Percentiles rank a stretch among this genome's conserved stretches.
Conservation (phyloP, 164 flowering plant genomes). For the Taxillus chinensis region DNA sequence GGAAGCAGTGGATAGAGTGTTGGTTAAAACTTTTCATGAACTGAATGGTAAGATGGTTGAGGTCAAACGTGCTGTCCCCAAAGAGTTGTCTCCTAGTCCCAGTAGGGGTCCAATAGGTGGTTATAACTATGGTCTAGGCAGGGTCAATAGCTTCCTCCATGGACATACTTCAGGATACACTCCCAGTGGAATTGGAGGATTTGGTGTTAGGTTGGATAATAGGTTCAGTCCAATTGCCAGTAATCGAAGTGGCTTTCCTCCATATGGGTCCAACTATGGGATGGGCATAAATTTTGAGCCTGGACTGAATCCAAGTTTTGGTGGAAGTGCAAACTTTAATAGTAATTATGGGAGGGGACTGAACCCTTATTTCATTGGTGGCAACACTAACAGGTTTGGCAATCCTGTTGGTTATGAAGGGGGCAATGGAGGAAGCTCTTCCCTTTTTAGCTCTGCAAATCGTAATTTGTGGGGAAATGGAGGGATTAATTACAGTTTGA, state of each 20-base stretch:
- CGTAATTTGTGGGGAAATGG: slow-evolving; percentile 37
- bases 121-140: slow-evolving; percentile 38
- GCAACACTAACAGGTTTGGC: slow-evolving; percentile 34
- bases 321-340: slow-evolving; percentile 32
- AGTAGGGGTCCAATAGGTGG: slow-evolving; percentile 54
- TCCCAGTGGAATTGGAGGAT: slow-evolving; percentile 45
- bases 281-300: slow-evolving; percentile 40
- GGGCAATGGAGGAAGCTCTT: slow-evolving; percentile 19
- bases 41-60: slow-evolving; percentile 79
- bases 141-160: slow-evolving; percentile 42
- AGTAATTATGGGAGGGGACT: slow-evolving; percentile 41
- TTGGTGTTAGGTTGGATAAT: slow-evolving; percentile 53
- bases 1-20: slow-evolving; percentile 63
- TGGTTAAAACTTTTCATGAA: slow-evolving; percentile 64
- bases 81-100: slow-evolving; percentile 58
- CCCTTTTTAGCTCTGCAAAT: slow-evolving; percentile 18
- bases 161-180: slow-evolving; percentile 42
- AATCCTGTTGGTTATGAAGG: slow-evolving; percentile 28
- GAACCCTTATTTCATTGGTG: slow-evolving; percentile 33
- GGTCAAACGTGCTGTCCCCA: slow-evolving; percentile 79
- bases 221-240: slow-evolving; percentile 43
- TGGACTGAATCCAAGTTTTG: slow-evolving; percentile 36
- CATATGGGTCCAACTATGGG: slow-evolving; percentile 46
- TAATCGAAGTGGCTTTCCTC: slow-evolving; percentile 37
- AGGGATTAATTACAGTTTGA: slow-evolving; percentile 14